These are phyloP conservation scores for Diutina catenulata DNA, from an alignment of 1,139 yeast species.

Conservation along the genomic window DNA sequence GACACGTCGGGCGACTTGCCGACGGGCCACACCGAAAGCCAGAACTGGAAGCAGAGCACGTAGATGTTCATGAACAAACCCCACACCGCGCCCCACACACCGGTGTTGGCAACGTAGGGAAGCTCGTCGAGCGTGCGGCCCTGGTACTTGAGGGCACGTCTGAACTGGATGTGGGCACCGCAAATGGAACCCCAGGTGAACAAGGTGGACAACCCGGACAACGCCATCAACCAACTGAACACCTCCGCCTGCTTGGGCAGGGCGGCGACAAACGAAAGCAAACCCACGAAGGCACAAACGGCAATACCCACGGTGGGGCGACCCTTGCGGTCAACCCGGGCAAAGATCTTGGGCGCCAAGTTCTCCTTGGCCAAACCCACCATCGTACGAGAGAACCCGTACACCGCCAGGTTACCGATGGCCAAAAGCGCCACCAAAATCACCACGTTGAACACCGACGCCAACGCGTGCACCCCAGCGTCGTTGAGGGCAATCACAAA, in stretches of 20 bases:
- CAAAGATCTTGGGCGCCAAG: conserved; percentile 24
- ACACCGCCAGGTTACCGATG: conserved; percentile 35
- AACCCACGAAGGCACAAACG: conserved; percentile 23
- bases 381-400: conserved; percentile 32
- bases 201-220: conserved; percentile 29
- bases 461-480: conserved; percentile 37
- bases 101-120: conserved; percentile 27
- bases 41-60: conserved; percentile 28
- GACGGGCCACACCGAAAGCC: conserved; percentile 30
- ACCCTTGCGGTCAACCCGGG: conserved; percentile 29
- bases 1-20: conserved; percentile 21
- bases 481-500: conserved; percentile 45
- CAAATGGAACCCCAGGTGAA: conserved; percentile 33
- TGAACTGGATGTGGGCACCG: conserved; percentile 26
- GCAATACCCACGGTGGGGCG: conserved; percentile 31
- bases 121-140: conserved; percentile 21
- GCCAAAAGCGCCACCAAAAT: conserved; percentile 29
- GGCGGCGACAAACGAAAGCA: conserved; percentile 31
- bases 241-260: conserved; percentile 25
- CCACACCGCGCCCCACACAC: conserved; percentile 25
- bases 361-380: conserved; percentile 31
- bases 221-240: conserved; percentile 30
- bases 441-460: conserved; percentile 32
- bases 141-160: conserved; percentile 24
- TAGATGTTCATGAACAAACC: conserved; percentile 19